phyloP scores from a whole-genome alignment of 257 asterid species.

The Buddleja alternifolia region DNA sequence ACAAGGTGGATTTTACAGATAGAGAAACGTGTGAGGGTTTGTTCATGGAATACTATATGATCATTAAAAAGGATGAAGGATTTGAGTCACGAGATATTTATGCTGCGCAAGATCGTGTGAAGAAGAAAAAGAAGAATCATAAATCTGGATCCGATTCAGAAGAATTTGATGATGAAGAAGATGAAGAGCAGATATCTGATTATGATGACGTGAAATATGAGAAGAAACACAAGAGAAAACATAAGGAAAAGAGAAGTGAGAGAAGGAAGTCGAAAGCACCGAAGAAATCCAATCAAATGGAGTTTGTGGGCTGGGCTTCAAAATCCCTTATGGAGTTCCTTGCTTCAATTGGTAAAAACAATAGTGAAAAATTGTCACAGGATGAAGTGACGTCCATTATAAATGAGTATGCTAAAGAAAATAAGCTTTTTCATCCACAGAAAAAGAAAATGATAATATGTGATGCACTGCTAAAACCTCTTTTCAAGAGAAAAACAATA shows the following conservation, averaged over 20 bases:
- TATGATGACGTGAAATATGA: constrained; percentile 38
- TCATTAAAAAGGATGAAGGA: constrained; percentile 50
- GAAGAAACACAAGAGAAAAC: constrained; percentile 28
- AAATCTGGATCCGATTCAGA: constrained; percentile 43
- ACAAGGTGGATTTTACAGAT: constrained; percentile 63
- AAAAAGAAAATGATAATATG: constrained; percentile 56
- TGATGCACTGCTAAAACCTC: constrained; percentile 50
- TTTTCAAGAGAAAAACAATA: constrained; percentile 53
- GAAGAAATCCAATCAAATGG: constrained; percentile 43
- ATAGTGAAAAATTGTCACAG: constrained; percentile 48
- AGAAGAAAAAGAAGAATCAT: constrained; percentile 29
- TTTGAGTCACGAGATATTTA: constrained; percentile 42
- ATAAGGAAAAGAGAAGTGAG: constrained; percentile 37
- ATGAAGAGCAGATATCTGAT: constrained; percentile 50
- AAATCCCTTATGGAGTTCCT: constrained; percentile 69
- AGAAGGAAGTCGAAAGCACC: constrained; percentile 32
- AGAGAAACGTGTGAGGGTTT: constrained; percentile 74
- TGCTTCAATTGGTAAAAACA: constrained; percentile 58
- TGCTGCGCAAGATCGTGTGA: constrained; percentile 45
- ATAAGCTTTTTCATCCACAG: constrained; percentile 52
- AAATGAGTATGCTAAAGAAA: constrained; percentile 49
- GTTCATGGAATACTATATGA: constrained; percentile 69
- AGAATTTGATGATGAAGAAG: constrained; percentile 41
- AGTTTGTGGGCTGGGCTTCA: constrained; percentile 82
- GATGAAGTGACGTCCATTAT: constrained; percentile 58